These are phyloP conservation scores for Hordeum marinum DNA, from an alignment of 176 grass and related monocot species.

Conservation along the genomic window DNA sequence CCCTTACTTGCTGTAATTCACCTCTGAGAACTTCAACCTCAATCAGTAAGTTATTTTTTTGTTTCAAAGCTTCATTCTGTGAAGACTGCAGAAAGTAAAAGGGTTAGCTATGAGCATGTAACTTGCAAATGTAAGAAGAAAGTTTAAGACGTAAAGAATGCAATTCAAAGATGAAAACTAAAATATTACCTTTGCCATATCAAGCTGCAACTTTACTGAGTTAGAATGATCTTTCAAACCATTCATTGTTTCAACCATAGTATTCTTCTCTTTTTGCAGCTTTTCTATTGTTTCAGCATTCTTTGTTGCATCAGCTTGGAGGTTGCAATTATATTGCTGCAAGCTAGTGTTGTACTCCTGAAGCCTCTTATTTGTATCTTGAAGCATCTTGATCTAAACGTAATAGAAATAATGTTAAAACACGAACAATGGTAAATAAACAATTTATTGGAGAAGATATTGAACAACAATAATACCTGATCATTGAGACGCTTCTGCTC, in stretches of 20 bases:
- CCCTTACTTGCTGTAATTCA: slow-evolving; percentile 74
- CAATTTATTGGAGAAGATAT: neutral
- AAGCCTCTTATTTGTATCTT: slow-evolving; percentile 75
- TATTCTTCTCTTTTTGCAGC: slow-evolving; percentile 83
- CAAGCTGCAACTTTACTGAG: slow-evolving; percentile 68
- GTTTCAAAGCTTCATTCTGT: slow-evolving; percentile 60
- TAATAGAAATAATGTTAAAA: neutral
- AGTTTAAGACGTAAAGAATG: neutral
- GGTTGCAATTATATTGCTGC: slow-evolving; percentile 85
- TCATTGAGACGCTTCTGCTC: slow-evolving; percentile 52
- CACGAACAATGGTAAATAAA: neutral
- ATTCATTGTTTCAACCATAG: slow-evolving; percentile 72
- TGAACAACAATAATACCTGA: slow-evolving; percentile 32
- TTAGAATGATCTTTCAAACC: slow-evolving; percentile 64
- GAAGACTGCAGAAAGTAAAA: slow-evolving; percentile 38
- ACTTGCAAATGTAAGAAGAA: neutral
- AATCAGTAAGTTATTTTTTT: slow-evolving; percentile 58
- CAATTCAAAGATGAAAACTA: neutral
- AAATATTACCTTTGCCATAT: slow-evolving; percentile 45
- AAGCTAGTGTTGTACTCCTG: slow-evolving; percentile 89
- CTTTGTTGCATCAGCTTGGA: slow-evolving; percentile 69
- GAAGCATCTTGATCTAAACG: slow-evolving; percentile 70
- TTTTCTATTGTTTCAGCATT: slow-evolving; percentile 55
- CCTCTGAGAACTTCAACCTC: slow-evolving; percentile 51
- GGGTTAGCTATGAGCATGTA: neutral